Conservation (phyloP, 257 asterid species). For the Scutellaria barbata region DNA sequence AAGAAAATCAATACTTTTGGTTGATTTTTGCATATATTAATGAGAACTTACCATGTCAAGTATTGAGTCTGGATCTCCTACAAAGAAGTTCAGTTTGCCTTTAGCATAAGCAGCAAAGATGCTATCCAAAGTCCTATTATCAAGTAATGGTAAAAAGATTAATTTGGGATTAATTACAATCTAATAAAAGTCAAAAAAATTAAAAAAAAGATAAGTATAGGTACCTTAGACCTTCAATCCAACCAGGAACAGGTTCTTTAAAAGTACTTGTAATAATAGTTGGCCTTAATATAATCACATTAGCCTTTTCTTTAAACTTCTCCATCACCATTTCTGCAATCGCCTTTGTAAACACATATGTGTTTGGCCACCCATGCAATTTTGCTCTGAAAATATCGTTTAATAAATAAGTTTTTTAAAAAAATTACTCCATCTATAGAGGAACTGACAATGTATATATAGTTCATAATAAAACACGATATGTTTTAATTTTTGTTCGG, state of each 20-base stretch:
- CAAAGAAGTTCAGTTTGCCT: conserved; percentile 48
- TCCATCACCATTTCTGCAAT: conserved; percentile 69
- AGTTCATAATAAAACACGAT: too few species aligned
- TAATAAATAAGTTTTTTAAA: too few species aligned
- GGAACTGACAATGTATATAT: too few species aligned
- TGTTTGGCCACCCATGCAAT: conserved; percentile 77
- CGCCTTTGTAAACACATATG: conserved; percentile 73
- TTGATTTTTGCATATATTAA: too few species aligned
- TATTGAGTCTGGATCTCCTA: conserved; percentile 55
- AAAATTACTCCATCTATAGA: too few species aligned
- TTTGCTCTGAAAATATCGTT: conserved; percentile 43
- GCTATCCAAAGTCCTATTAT: conserved; percentile 60
- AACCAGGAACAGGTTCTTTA: conserved; percentile 65
- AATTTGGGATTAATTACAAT: neutral
- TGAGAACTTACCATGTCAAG: conserved; percentile 55
- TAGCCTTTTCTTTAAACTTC: conserved; percentile 37
- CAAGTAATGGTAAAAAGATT: neutral
- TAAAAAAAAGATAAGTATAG: too few species aligned
- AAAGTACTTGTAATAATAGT: conserved; percentile 62
- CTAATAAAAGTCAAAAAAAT: too few species aligned
- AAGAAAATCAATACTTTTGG: too few species aligned
- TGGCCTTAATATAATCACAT: conserved; percentile 56
- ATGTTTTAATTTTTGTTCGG: too few species aligned
- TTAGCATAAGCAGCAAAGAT: conserved; percentile 53
- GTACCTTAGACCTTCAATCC: conserved; percentile 73